Evolutionary conservation across 768 basidiomycete genomes (phyloP).

Genomic region (Pholiota microspora): DNA sequence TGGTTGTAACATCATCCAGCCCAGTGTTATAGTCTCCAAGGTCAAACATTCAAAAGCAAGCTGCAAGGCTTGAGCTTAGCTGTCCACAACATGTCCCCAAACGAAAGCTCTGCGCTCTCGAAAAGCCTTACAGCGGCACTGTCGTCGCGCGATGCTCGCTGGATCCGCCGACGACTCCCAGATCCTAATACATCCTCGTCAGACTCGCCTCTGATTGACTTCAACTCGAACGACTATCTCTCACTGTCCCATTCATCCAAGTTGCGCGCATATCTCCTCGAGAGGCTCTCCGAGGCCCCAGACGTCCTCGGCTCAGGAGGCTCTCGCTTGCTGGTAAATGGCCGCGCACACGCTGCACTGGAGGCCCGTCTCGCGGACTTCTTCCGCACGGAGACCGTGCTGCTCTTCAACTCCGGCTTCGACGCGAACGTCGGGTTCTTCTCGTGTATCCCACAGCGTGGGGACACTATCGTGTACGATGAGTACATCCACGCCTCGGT

Average conservation of each 20-base stretch:
- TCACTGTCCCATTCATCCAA: constrained; percentile 63
- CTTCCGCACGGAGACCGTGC: constrained; percentile 59
- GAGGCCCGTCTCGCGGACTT: constrained; percentile 67
- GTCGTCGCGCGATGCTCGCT: constrained; percentile 59
- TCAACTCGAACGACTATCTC: constrained; percentile 93
- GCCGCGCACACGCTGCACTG: constrained; percentile 63
- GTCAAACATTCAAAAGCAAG: no score
- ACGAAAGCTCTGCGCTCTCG: constrained; percentile 11
- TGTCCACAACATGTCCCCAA: neutral
- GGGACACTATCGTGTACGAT: constrained; percentile 80
- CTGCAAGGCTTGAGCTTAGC: neutral
- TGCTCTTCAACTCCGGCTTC: constrained; percentile 91
- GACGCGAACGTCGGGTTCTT: constrained; percentile 92
- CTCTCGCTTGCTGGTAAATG: constrained; percentile 82
- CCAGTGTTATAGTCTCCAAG: no score
- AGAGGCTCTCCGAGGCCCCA: constrained; percentile 45
- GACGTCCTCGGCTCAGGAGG: constrained; percentile 83
- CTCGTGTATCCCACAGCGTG: constrained; percentile 70
- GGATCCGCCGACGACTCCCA: constrained; percentile 70
- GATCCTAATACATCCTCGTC: constrained; percentile 42
- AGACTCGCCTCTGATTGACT: constrained; percentile 47
- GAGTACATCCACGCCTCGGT: constrained; percentile 89
- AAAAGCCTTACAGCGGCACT: constrained; percentile 50
- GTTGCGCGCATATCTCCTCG: constrained; percentile 60
- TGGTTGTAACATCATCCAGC: no score